Evolutionary conservation across 371 early-diverging fungal species (phyloP), one percentile per base, ranked within the genome.

Genomic region (Scutellospora calospora): DNA sequence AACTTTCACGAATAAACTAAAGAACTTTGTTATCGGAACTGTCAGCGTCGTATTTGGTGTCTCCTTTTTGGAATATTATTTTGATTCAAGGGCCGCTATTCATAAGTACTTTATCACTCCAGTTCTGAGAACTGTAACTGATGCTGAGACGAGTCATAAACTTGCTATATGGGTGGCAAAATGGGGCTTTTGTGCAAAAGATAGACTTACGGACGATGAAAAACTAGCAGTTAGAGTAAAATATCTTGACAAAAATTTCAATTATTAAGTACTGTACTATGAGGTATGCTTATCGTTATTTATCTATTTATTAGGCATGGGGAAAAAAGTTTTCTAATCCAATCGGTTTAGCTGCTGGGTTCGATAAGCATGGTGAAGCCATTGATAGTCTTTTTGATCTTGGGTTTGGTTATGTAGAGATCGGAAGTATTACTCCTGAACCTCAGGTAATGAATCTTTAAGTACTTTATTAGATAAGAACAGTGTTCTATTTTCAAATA

Each of bases 341-440:
- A 1, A 83, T 96, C 20, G 95, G 95, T 6, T 82, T 96, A 74
- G 95, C 97, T 4, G 97, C 97, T 20, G 97, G 97, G 16, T 96
- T 90, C 79, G 96, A 96, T 85, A 96, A 96, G 87, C 89, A 96
- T 84, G 95, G 88, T 14, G 94, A 95, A 84, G 95, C 93, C 9
- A 87, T 95, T 35, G 96, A 96, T 82, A 86, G 90, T 63, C 83
- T 96, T 81, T 90, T 94, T 68, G 90, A 87, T 57, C 85, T 95
- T 69, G 97, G 97, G 20, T 96, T 96, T 83, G 96, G 95, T n/a
- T 78, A 88, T 22, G 96, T 96, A 29, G 97, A 96, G 84, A 88
- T 96, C 38, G 97, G 97, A 33, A 90, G 90, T 81, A 90, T 96
- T 27, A 96, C 96, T 6, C 97, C 97, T 3, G 76, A 84, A 79